These are phyloP conservation scores for Melampsora larici-populina DNA, from an alignment of 1,284 basidiomycete species.

Conservation along the genomic window DNA sequence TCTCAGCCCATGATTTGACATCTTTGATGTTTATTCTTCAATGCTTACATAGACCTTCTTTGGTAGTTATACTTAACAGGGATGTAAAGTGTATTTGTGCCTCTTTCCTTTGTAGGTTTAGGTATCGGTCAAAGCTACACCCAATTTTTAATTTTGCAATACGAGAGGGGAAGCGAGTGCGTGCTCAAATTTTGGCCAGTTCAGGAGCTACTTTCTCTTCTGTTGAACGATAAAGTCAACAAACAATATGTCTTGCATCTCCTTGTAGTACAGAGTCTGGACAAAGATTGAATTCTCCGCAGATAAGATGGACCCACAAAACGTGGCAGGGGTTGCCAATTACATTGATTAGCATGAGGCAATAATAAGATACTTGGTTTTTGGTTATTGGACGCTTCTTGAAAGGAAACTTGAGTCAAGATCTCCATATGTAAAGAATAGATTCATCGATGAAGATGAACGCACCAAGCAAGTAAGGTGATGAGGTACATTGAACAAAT, in stretches of 20 bases:
- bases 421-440: slow-evolving; percentile 24
- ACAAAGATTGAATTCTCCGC: no score
- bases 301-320: no score
- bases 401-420: no score
- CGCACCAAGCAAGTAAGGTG: slow-evolving; percentile 5
- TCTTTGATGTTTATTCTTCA: not conserved
- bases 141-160: slow-evolving; percentile 64
- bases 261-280: no score
- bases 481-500: slow-evolving; percentile 20
- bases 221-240: no score
- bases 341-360: no score
- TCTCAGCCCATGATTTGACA: not conserved
- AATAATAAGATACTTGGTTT: no score
- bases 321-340: no score
- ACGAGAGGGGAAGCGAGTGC: slow-evolving; percentile 48
- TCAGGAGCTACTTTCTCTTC: no score
- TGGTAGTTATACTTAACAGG: slow-evolving; percentile 89
- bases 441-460: slow-evolving; percentile 11
- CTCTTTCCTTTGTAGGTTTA: slow-evolving; percentile 87
- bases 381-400: no score
- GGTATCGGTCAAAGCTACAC: slow-evolving; percentile 83
- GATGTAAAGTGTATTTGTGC: slow-evolving; percentile 93
- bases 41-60: not conserved
- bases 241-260: no score
- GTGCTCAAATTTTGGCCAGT: no score